A percentile compares a stretch with the other conserved stretches of the same genome.
Evolutionary conservation across 495 filamentous ascomycete genomes (phyloP).

Genomic region (Penicillium ucsense): DNA sequence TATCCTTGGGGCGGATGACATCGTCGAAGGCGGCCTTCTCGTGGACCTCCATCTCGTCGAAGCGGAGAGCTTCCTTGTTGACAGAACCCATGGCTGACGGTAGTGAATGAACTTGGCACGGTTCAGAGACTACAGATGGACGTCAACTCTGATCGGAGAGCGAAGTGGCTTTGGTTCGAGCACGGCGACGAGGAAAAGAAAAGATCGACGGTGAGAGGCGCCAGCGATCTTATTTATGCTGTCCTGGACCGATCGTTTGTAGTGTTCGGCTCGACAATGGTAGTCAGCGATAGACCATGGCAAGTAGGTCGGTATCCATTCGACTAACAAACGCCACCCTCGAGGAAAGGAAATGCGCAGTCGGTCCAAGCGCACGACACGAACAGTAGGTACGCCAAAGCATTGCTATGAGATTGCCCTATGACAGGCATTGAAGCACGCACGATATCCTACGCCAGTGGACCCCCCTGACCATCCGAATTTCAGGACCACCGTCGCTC

Average conservation of each 20-base stretch:
- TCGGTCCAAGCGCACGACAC: not conserved
- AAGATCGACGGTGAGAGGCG: not conserved
- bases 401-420: not conserved
- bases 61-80: constrained; percentile 24
- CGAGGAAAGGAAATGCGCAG: not conserved
- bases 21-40: constrained; percentile 64
- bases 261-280: not conserved
- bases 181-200: not conserved
- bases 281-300: not conserved
- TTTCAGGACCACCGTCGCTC: too few relatives aligned
- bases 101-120: not conserved
- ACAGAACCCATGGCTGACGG: constrained; percentile 5
- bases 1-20: constrained; percentile 70
- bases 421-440: constrained; percentile 5
- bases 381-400: not conserved
- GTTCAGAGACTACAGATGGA: not conserved
- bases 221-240: constrained; percentile 1
- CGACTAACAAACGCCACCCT: not conserved
- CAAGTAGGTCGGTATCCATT: not conserved
- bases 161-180: not conserved
- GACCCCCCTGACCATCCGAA: not conserved
- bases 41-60: constrained; percentile 46
- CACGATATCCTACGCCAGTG: constrained; percentile 6
- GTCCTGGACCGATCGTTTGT: not conserved
- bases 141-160: not conserved